Conservation (phyloP, 2,329 filamentous ascomycete species). For the Aquanectria penicillioides region DNA sequence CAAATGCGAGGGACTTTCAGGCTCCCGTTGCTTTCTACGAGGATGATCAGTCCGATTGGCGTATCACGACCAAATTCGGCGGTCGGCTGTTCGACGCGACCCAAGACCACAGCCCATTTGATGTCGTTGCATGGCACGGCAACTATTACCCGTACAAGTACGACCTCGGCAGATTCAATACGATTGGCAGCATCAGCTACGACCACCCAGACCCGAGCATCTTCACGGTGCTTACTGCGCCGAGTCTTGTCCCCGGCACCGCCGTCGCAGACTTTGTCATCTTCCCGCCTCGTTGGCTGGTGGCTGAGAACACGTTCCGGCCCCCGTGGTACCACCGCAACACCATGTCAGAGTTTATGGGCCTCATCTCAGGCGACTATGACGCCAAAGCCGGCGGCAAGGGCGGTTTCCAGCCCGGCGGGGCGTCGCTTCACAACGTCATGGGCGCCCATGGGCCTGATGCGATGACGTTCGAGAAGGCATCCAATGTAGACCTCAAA, state of each 20-base stretch:
- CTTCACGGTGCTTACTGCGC: constrained; percentile 76
- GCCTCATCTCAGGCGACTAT: constrained; percentile 65
- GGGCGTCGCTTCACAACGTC: constrained; percentile 72
- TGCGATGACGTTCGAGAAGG: constrained; percentile 59
- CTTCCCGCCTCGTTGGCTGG: constrained; percentile 77
- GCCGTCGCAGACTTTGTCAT: constrained; percentile 78
- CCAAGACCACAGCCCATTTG: constrained; percentile 79
- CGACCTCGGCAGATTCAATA: constrained; percentile 80
- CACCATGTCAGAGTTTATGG: constrained; percentile 74
- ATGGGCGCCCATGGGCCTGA: constrained; percentile 76
- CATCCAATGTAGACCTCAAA: constrained; percentile 62
- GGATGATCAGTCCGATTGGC: constrained; percentile 61
- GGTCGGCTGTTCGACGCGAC: constrained; percentile 71
- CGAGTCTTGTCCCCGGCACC: constrained; percentile 67
- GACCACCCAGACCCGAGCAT: constrained; percentile 84
- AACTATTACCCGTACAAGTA: constrained; percentile 86
- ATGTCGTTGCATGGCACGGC: constrained; percentile 84
- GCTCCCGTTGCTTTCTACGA: constrained; percentile 75
- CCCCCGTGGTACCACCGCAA: constrained; percentile 79
- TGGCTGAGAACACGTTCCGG: constrained; percentile 75
- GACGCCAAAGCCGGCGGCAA: constrained; percentile 67
- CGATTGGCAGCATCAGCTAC: constrained; percentile 76
- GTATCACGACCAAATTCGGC: constrained; percentile 71
- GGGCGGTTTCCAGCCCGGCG: constrained; percentile 67
- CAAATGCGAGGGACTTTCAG: constrained; percentile 80